phyloP scores from a whole-genome alignment of 257 asterid genomes.

The Forsythia viridissima region DNA sequence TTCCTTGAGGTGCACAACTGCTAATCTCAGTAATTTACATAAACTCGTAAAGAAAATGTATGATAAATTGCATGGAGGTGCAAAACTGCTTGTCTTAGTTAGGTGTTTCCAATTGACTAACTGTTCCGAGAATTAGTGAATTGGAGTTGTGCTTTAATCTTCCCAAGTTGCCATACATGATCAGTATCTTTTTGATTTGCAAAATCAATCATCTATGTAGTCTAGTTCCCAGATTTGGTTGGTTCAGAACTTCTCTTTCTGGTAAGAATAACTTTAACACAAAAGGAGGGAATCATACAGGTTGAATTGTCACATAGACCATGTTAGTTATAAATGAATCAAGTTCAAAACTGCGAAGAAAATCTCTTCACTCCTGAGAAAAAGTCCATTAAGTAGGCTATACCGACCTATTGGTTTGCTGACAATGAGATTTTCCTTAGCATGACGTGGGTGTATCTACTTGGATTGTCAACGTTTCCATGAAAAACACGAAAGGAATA shows the following conservation, averaged over 20 bases:
- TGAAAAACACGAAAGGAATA: not conserved
- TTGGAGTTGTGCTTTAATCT: not conserved
- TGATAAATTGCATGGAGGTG: no score
- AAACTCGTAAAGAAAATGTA: slow-evolving; percentile 10
- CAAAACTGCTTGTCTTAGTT: not conserved
- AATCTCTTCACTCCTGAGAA: not conserved
- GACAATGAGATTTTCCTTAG: not conserved
- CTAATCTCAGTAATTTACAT: not conserved
- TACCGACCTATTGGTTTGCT: not conserved
- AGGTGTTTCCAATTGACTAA: not conserved
- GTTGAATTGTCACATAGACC: not conserved
- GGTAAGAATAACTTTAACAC: not conserved
- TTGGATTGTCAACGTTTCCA: not conserved
- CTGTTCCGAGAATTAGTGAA: not conserved
- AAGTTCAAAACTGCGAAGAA: no score
- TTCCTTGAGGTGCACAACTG: no score
- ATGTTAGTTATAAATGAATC: not conserved
- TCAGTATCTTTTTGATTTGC: not conserved
- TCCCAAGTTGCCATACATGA: not conserved
- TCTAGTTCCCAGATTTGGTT: not conserved
- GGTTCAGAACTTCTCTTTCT: not conserved
- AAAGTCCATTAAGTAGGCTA: not conserved
- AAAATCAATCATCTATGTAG: not conserved
- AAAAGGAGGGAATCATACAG: not conserved
- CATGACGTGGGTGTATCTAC: not conserved